These are phyloP conservation scores for grape (Vitis vinifera) DNA, from an alignment of 164 flowering plant genomes.

Conservation along the genomic window DNA sequence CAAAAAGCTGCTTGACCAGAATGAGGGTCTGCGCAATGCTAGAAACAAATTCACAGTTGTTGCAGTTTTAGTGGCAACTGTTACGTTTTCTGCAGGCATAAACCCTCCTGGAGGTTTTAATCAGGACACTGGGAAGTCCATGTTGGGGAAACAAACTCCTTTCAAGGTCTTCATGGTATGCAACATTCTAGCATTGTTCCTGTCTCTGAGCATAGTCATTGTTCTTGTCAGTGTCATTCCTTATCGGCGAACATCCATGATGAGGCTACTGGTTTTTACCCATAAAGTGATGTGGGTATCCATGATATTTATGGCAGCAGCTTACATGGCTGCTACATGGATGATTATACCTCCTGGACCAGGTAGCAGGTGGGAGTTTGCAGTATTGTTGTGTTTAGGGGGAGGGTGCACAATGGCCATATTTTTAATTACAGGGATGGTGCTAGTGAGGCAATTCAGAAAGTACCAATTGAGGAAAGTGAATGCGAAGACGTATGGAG, in stretches of 20 bases:
- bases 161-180: slow-evolving; percentile 53
- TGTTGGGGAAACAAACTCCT: slow-evolving; percentile 31
- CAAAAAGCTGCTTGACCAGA: slow-evolving; percentile 31
- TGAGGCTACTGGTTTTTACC: slow-evolving; percentile 33
- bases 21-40: slow-evolving; percentile 50
- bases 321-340: slow-evolving; percentile 53
- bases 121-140: slow-evolving; percentile 38
- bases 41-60: slow-evolving; percentile 50
- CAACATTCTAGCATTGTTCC: slow-evolving; percentile 49
- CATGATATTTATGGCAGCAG: slow-evolving; percentile 50
- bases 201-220: slow-evolving; percentile 52
- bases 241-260: slow-evolving; percentile 40
- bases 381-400: slow-evolving; percentile 29
- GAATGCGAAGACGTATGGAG: slow-evolving; percentile 17
- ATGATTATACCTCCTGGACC: slow-evolving; percentile 26
- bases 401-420: slow-evolving; percentile 38
- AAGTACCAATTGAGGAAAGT: slow-evolving; percentile 39
- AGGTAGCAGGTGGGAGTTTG: slow-evolving; percentile 36
- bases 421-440: slow-evolving; percentile 27
- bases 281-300: slow-evolving; percentile 61
- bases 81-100: slow-evolving; percentile 51
- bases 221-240: slow-evolving; percentile 58
- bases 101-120: slow-evolving; percentile 64
- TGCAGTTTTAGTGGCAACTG: slow-evolving; percentile 61
- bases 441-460: slow-evolving; percentile 36